phyloP scores from a whole-genome alignment of 805 yeast species.

The Candida coquimbonensis region DNA sequence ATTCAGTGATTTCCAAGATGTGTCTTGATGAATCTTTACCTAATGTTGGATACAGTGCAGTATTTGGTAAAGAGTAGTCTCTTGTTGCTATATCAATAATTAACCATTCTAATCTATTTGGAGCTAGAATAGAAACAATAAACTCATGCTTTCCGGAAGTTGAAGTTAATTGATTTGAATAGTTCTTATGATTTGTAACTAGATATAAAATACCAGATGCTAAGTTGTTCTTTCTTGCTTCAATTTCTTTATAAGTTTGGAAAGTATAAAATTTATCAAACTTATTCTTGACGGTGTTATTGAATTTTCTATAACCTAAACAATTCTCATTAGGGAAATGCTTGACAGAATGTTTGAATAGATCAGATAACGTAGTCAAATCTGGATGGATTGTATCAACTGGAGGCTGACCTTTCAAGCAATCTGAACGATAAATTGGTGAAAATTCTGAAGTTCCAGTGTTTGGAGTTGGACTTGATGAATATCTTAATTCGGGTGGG shows the following conservation, averaged over 20 bases:
- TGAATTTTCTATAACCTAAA: conserved; percentile 29
- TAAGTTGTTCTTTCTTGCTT: conserved; percentile 26
- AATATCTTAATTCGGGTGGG: conserved; percentile 1
- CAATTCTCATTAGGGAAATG: conserved; percentile 25
- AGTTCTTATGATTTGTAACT: conserved; percentile 10
- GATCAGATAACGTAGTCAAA: conserved; percentile 32
- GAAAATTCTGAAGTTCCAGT: conserved; percentile 5
- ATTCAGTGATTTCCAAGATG: conserved; percentile 43
- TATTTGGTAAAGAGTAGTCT: conserved; percentile 38
- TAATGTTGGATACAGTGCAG: conserved; percentile 37
- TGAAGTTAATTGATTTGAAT: conserved; percentile 2
- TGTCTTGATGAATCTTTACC: conserved; percentile 46
- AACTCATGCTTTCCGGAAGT: conserved; percentile 24
- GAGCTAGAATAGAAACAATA: conserved; percentile 38
- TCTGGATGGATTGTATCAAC: conserved; percentile 29
- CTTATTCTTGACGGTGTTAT: conserved; percentile 14
- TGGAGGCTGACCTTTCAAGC: conserved; percentile 1
- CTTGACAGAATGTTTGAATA: conserved; percentile 30
- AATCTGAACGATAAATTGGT: conserved; percentile 7
- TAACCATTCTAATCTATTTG: conserved; percentile 52
- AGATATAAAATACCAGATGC: conserved; percentile 35
- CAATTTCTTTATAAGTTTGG: conserved; percentile 25
- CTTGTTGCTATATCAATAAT: conserved; percentile 49
- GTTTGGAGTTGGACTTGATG: conserved; percentile 4
- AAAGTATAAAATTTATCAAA: conserved; percentile 21